Evolutionary conservation across 2,329 filamentous ascomycete genomes (phyloP), one percentile per base, ranked within the genome.

Genomic region (Blumeriella jaapii): DNA sequence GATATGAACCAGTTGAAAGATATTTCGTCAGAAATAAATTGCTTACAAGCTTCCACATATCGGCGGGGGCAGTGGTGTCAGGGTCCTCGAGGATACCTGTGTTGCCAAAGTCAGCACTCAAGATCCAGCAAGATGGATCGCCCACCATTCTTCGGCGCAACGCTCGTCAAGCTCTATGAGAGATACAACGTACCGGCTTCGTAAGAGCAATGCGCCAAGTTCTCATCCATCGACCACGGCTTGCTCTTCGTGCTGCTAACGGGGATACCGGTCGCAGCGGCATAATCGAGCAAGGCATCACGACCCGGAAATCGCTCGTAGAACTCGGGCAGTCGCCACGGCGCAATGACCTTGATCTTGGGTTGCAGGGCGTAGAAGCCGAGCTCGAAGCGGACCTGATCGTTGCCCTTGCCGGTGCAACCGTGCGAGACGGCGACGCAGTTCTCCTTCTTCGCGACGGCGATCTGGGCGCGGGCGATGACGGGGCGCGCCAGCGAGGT

Each of bases 151-250:
- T 15, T 3, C 9, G 7, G 6, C 12, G 16, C 20, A 6, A 6
- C 5, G 20, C 16, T n/a, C 5, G 6, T 30, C 28, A 12, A 9
- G 10, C 3, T 12, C 25, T 6, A 2, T n/a, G 12, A 6, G 11
- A 23, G 11, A 23, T 18, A 10, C n/a, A 22, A 29, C 32, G 4
- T 34, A 37, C 39, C 39, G 38, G 34, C 39, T 65, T 93, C 84
- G 59, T 91, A 93, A 42, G 64, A 70, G 67, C 77, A 83, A 61
- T 89, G 82, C 37, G 77, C 79, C 50, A 83, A 54, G 62, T 84
- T 82, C 59, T 78, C 74, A 50, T 78, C 73, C 66, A 70, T 71
- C 40, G 61, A 68, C 72, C 74, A 82, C 29, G 76, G 77, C 61
- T 78, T 77, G 55, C 74, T 72, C 63, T 82, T 82, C 48, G 78